Evolutionary conservation across 257 asterid genomes (phyloP), one percentile per base, ranked within the genome.

Genomic region (Ophiorrhiza pumila): DNA sequence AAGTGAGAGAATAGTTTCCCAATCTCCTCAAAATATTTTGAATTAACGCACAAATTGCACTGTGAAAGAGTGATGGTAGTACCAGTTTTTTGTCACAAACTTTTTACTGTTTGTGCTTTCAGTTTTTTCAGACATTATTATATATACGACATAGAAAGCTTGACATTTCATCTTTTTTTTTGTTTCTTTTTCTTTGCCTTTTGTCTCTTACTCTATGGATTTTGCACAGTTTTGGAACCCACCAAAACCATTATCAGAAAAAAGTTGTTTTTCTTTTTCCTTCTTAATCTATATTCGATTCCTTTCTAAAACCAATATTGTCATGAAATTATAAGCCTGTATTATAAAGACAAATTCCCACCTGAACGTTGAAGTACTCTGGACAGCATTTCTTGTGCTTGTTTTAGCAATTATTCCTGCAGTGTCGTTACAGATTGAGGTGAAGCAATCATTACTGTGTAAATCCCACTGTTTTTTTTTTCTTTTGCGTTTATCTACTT

Each of bases 181-280:
- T 43, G n/a, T n/a, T 55, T n/a, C 23, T 46, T 74, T 52, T 32
- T 27, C 34, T 55, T 76, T 20, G 60, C 43, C 12, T 65, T 64
- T 70, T 76, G 58, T 42, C 65, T 32, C 59, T 31, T 50, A 5
- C 53, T 20, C 22, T 17, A n/a, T 62, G 55, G 57, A 34, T 27
- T 13, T 20, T 69, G n/a, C 50, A 34, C 50, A 50, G 15, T 32
- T 35, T 17, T 37, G 23, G 55, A 29, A 11, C 65, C 43, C 47
- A n/a, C 15, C 41, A 35, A 68, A 75, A 45, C 59, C 41, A 22
- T 53, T 39, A 5, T 37, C 18, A 74, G 57, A 68, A 68, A 14
- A 61, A 49, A 69, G 75, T 60, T 61, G 37, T 52, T 52, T 53
- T 71, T 57, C 59, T 29, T 43, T 39, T 56, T 20, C 11, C 23